phyloP scores from a whole-genome alignment of 2,329 filamentous ascomycete species.

The Diaporthe vexans region DNA sequence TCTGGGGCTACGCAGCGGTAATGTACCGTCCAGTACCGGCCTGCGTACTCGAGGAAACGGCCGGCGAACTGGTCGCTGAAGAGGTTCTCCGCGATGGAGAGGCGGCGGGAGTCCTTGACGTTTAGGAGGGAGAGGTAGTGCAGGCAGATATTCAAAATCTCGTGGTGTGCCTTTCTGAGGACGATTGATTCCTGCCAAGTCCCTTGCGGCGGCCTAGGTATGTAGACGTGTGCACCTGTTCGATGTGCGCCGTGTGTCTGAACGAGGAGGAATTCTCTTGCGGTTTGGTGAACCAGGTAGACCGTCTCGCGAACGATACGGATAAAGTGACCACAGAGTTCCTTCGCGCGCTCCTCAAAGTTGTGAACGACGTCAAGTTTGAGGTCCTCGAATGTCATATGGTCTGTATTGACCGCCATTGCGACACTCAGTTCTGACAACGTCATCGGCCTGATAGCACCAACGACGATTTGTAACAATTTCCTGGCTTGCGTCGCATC shows the following conservation, averaged over 20 bases:
- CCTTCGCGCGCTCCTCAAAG: slow-evolving; percentile 43
- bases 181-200: slow-evolving; percentile 27
- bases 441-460: slow-evolving; percentile 42
- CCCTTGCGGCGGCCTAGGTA: background rate
- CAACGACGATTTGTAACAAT: slow-evolving; percentile 43
- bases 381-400: slow-evolving; percentile 38
- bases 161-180: slow-evolving; percentile 1
- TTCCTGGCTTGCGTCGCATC: slow-evolving; percentile 37
- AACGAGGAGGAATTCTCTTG: slow-evolving; percentile 44
- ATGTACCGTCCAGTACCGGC: slow-evolving; percentile 25
- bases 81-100: slow-evolving; percentile 25
- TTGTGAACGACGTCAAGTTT: slow-evolving; percentile 43
- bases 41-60: slow-evolving; percentile 24
- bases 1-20: slow-evolving; percentile 13
- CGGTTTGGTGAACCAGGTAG: slow-evolving; percentile 46
- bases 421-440: slow-evolving; percentile 43
- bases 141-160: slow-evolving; percentile 15
- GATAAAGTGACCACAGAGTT: slow-evolving; percentile 42
- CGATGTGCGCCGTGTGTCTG: background rate
- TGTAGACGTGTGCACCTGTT: background rate
- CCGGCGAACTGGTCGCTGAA: slow-evolving; percentile 20
- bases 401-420: slow-evolving; percentile 35
- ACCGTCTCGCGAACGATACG: slow-evolving; percentile 43
- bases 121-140: slow-evolving; percentile 29
- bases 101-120: background rate